phyloP scores from a whole-genome alignment of 2,329 filamentous ascomycete species.

The Ophiocordyceps camponoti-leonardi region DNA sequence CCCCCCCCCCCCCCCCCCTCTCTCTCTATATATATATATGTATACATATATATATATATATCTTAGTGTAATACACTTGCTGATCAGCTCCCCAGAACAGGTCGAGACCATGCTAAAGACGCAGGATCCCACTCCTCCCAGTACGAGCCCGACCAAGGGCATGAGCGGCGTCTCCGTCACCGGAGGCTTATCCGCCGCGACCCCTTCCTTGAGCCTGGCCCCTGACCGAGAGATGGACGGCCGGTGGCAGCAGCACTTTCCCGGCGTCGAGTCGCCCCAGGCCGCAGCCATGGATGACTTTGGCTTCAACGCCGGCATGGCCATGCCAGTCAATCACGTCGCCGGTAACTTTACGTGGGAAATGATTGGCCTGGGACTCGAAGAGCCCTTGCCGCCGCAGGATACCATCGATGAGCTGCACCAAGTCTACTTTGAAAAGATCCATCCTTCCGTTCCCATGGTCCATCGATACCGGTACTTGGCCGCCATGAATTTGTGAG shows the following conservation, averaged over 20 bases:
- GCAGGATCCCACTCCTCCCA: conserved; percentile 28
- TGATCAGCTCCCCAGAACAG: conserved; percentile 43
- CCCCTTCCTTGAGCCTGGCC: conserved; percentile 27
- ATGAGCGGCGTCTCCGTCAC: conserved; percentile 7
- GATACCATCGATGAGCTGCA: conserved; percentile 71
- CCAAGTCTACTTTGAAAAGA: conserved; percentile 76
- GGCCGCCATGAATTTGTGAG: conserved; percentile 68
- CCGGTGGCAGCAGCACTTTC: conserved; percentile 32
- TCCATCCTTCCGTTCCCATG: conserved; percentile 73
- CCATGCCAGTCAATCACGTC: conserved; percentile 31
- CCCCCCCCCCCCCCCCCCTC: too few species aligned
- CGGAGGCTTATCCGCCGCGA: conserved; percentile 18
- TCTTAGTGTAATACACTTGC: too few species aligned
- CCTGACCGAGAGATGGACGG: conserved; percentile 29
- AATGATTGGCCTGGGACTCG: conserved; percentile 41
- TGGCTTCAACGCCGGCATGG: conserved; percentile 32
- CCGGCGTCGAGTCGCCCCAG: conserved; percentile 35
- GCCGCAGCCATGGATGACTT: conserved; percentile 35
- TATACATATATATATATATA: too few species aligned
- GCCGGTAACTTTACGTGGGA: conserved; percentile 62
- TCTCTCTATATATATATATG: too few species aligned
- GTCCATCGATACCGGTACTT: conserved; percentile 79
- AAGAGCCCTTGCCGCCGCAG: conserved; percentile 40
- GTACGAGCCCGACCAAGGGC: conserved; percentile 13
- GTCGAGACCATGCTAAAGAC: conserved; percentile 82